Evolutionary conservation across 805 yeast species (phyloP).

Genomic region (Candida corydali): DNA sequence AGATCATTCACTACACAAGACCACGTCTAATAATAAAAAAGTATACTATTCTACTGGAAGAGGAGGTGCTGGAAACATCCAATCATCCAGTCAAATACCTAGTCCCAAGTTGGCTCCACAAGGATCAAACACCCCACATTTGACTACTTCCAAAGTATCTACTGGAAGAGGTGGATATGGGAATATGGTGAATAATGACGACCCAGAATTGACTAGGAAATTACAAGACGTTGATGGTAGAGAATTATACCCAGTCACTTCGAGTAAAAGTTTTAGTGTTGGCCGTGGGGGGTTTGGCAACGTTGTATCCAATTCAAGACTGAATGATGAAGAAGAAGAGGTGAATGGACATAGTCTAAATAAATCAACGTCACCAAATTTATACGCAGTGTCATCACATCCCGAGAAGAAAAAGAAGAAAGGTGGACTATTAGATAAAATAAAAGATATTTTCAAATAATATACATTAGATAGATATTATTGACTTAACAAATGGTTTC

Average conservation of each 20-base stretch:
- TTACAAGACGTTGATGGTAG: constrained; percentile 63
- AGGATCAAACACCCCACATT: constrained; percentile 59
- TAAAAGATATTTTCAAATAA: constrained; percentile 35
- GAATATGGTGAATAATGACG: constrained; percentile 61
- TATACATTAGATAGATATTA: neutral
- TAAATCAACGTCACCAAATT: constrained; percentile 16
- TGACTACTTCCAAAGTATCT: constrained; percentile 51
- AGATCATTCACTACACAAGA: constrained; percentile 6
- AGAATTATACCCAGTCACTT: constrained; percentile 40
- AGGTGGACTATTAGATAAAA: constrained; percentile 40
- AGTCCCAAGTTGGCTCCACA: constrained; percentile 54
- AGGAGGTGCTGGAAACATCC: constrained; percentile 75
- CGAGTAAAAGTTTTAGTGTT: constrained; percentile 44
- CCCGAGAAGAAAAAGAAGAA: constrained; percentile 23
- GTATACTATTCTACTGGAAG: constrained; percentile 64
- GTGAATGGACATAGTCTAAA: constrained; percentile 10
- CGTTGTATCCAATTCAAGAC: constrained; percentile 34
- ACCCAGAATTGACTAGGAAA: constrained; percentile 54
- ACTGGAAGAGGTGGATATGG: constrained; percentile 83
- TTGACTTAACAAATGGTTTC: constrained; percentile 41
- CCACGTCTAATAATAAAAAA: constrained; percentile 18
- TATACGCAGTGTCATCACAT: constrained; percentile 33
- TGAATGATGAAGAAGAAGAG: constrained; percentile 17
- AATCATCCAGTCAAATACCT: constrained; percentile 38
- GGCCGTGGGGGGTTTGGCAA: constrained; percentile 71